Evolutionary conservation across 495 filamentous ascomycete species (phyloP), one percentile per base, ranked within the genome.

Genomic region (Annulohypoxylon bovei): DNA sequence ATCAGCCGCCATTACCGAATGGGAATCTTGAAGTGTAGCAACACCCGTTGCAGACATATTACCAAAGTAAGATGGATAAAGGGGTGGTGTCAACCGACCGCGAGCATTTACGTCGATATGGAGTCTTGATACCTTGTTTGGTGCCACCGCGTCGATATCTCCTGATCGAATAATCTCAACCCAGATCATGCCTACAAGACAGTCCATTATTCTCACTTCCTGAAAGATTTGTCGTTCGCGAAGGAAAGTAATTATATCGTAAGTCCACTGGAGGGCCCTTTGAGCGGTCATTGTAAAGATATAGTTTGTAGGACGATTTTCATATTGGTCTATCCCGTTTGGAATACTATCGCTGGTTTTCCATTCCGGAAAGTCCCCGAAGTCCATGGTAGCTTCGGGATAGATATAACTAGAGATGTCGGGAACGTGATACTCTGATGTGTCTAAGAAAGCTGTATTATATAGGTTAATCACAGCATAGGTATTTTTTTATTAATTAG

Each of bases 1-100:
- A 6, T 46, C 76, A 0, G 49, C 75, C 3, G 78, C 81, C 1
- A 66, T 47, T 0, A 6, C 53, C 28, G 65, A 18, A 54, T 52
- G 67, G 64, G 11, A 59, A 18, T 33, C 6, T 25, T 11, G 4
- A 8, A 23, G 23, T 9, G 0, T 12, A 47, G 9, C 44, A 25
- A 47, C 44, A 8, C 5, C 2, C 8, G 20, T 11, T 2, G 20
- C 44, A 1, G 22, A 25, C 44, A 47, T 47, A 47, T 47, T 47
- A 18, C 44, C 44, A 12, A 47, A 47, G 11, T 47, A 47, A 4
- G 20, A 12, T 1, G 23, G 5, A 14, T 12, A 2, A 23, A 47
- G 44, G 20, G 44, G 20, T 14, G 44, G 44, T 11, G 0, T 3
- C 4, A 47, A 33, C 28, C 4, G n/a, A 33, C 14, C 9, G 32